phyloP scores from a whole-genome alignment of 129 eudicot genomes.

The Tagetes patula region DNA sequence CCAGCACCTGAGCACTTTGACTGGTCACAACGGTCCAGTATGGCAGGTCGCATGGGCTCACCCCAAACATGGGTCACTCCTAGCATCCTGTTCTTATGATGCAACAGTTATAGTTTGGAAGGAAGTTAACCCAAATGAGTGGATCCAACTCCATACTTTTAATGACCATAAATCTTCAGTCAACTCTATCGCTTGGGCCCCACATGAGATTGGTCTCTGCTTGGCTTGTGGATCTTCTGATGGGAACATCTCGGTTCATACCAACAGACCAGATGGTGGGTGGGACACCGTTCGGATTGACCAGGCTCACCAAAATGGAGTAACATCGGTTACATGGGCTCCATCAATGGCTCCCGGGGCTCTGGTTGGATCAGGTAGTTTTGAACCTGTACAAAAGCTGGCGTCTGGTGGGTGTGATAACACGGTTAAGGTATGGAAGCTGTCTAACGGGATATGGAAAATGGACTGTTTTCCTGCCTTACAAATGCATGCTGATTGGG shows the following conservation, averaged over 20 bases:
- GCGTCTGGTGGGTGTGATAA: conserved; percentile 74
- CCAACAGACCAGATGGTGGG: conserved; percentile 52
- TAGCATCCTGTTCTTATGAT: conserved; percentile 67
- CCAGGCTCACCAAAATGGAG: conserved; percentile 68
- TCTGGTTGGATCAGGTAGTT: conserved; percentile 49
- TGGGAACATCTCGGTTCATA: conserved; percentile 57
- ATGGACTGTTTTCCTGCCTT: conserved; percentile 48
- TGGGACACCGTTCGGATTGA: conserved; percentile 60
- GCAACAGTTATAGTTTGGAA: conserved; percentile 63
- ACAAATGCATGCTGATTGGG: conserved; percentile 69
- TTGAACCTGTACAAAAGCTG: conserved; percentile 53
- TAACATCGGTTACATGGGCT: conserved; percentile 27
- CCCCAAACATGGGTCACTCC: conserved; percentile 25
- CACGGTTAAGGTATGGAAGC: conserved; percentile 65
- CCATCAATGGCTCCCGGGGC: conserved; percentile 17
- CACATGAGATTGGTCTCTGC: conserved; percentile 40
- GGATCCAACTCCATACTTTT: conserved; percentile 57
- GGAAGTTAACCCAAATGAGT: conserved; percentile 53
- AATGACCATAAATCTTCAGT: conserved; percentile 60
- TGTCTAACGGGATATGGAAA: conserved; percentile 52
- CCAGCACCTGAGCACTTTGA: conserved; percentile 61
- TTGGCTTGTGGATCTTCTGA: conserved; percentile 49
- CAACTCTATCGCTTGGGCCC: conserved; percentile 67
- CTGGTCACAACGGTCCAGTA: conserved; percentile 40
- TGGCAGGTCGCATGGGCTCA: conserved; percentile 7